Evolutionary conservation across 2,329 filamentous ascomycete genomes (phyloP), one percentile per base, ranked within the genome.

Genomic region (Hypocrella siamensis): DNA sequence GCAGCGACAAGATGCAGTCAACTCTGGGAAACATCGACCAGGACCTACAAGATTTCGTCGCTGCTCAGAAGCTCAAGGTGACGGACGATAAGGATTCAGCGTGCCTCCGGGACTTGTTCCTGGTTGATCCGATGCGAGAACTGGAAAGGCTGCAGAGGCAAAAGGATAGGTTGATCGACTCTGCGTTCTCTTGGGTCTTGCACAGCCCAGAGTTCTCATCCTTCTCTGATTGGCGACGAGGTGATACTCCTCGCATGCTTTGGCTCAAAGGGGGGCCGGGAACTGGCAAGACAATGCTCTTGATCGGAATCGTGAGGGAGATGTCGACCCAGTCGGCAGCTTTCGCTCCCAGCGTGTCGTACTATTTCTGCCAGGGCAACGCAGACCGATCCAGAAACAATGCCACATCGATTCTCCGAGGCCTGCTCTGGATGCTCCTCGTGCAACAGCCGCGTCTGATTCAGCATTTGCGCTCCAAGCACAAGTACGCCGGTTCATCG

Each of bases 301-400:
- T 52, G n/a, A 47, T 40, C 14, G 43, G 45, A 14, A 48, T 49
- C 26, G 41, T 48, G 14, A 30, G 49, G 17, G 37, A 52, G 28
- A 30, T 52, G 19, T 30, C 30, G 11, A 30, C 19, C 3, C 24
- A 37, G 16, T 33, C 38, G 7, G 30, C 33, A 17, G 26, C 31
- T 3, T 32, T 38, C 10, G 22, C 36, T 16, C 37, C 39, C 4
- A 36, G 33, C 6, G 31, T 38, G 9, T 38, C 39, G 1, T 57
- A 47, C 40, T 58, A 58, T 42, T 62, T 63, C 38, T 64, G 51
- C 35, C 54, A 64, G 37, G 52, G 46, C 12, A 54, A 49, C 2
- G 35, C 19, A 17, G 46, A 60, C 31, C 14, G 30, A 1, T 36
- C 35, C 3, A 41, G 53, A 15, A 56, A 53, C 34, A 55, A 40